A percentile compares a stretch with the other conserved stretches of the same genome.
Evolutionary conservation across 1,284 basidiomycete genomes (phyloP).

Genomic region (Ustilago lituana): DNA sequence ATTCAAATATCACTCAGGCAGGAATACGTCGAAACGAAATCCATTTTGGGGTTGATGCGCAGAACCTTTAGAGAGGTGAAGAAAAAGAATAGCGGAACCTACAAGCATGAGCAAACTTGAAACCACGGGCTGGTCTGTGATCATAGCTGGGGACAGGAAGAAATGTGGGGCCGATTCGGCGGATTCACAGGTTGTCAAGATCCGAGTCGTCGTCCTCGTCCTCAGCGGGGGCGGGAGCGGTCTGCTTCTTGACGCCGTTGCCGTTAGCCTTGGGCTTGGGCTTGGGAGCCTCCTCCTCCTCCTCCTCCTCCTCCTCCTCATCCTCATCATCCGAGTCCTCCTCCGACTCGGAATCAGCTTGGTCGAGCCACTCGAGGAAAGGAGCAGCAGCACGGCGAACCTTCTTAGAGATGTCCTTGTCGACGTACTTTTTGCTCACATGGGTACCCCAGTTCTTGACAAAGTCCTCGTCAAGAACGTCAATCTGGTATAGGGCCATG

Average conservation of each 20-base stretch:
- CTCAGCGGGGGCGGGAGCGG: slow-evolving; percentile 23
- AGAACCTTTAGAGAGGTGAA: too few species aligned
- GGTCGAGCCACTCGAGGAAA: slow-evolving; percentile 74
- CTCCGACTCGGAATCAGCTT: slow-evolving; percentile 63
- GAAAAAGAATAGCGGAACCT: too few species aligned
- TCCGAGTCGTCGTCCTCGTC: slow-evolving; percentile 61
- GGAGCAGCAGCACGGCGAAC: slow-evolving; percentile 94
- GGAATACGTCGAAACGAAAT: too few species aligned
- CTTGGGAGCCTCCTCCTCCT: slow-evolving; percentile 27
- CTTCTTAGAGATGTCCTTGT: slow-evolving; percentile 93
- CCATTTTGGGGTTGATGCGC: too few species aligned
- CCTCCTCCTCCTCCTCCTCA: slow-evolving; percentile 33
- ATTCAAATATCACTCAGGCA: neutral
- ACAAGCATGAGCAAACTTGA: too few species aligned
- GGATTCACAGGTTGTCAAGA: slow-evolving; percentile 55
- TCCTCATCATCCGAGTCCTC: slow-evolving; percentile 63
- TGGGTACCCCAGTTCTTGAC: slow-evolving; percentile 94
- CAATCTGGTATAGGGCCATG: slow-evolving; percentile 92
- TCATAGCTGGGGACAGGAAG: too few species aligned
- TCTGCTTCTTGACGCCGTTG: slow-evolving; percentile 22
- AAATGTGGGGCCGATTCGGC: too few species aligned
- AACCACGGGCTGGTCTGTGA: too few species aligned
- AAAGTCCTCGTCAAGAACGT: slow-evolving; percentile 91
- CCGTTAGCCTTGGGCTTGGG: slow-evolving; percentile 27
- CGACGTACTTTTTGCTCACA: slow-evolving; percentile 94